phyloP scores from a whole-genome alignment of 2,329 filamentous ascomycete species.

The Hypoxylon sp. region DNA sequence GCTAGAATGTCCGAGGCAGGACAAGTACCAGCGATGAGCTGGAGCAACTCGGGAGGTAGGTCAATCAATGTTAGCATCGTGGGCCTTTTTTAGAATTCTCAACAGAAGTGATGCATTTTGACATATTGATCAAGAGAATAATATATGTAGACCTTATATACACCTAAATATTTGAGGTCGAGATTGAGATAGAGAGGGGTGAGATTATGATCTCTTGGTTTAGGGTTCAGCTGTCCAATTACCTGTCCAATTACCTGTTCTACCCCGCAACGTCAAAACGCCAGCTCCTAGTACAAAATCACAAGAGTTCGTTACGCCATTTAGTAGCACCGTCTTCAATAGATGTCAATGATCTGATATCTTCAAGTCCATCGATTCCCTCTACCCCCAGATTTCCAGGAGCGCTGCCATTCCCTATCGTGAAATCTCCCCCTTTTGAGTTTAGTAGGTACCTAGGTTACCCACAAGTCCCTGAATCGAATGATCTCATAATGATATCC shows the following conservation, averaged over 20 bases:
- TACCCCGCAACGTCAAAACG: too few relatives aligned
- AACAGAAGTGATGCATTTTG: too few relatives aligned
- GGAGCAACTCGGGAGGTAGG: slow-evolving; percentile 37
- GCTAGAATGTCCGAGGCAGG: slow-evolving; percentile 33
- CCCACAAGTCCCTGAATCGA: slow-evolving; percentile 4
- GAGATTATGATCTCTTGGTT: too few relatives aligned
- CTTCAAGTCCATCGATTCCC: not conserved
- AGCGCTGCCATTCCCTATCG: not conserved
- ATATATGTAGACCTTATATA: too few relatives aligned
- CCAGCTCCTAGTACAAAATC: not conserved
- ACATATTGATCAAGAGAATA: too few relatives aligned
- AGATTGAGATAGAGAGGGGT: too few relatives aligned
- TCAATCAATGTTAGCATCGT: slow-evolving; percentile 28
- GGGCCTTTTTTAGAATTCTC: not conserved
- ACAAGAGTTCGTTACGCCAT: not conserved
- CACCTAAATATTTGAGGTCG: too few relatives aligned
- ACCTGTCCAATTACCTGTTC: too few relatives aligned
- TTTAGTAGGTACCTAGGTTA: not conserved
- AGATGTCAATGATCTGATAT: not conserved
- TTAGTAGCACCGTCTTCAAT: not conserved
- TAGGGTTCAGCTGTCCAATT: too few relatives aligned
- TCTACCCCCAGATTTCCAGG: too few relatives aligned
- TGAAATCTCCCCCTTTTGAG: slow-evolving; percentile 5
- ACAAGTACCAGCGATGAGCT: slow-evolving; percentile 38
- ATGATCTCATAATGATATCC: slow-evolving; percentile 16